Percentiles rank a stretch among this genome's conserved stretches.
phyloP scores from a whole-genome alignment of 1,284 basidiomycete species.

The Retiboletus flavoniger region DNA sequence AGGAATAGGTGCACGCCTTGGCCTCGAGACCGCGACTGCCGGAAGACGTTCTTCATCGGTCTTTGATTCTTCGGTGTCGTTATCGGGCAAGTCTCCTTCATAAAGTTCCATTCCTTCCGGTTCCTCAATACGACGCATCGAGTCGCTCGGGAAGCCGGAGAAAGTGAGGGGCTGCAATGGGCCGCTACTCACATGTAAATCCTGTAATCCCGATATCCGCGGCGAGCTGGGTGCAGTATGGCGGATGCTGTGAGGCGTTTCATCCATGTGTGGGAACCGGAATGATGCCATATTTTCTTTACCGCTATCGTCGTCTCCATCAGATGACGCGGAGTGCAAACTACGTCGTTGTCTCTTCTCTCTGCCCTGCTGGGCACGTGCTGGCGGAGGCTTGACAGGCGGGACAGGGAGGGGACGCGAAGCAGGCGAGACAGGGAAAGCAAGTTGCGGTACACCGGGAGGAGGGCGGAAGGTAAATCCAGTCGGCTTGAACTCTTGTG shows the following conservation, averaged over 20 bases:
- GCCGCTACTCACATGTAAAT: slow-evolving; percentile 36
- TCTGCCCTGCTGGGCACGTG: slow-evolving; percentile 56
- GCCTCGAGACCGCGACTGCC: slow-evolving; percentile 40
- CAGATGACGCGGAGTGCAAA: slow-evolving; percentile 39
- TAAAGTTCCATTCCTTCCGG: slow-evolving; percentile 16
- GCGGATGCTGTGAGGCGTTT: slow-evolving; percentile 50
- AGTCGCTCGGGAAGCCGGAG: slow-evolving; percentile 46
- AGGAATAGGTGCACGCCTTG: slow-evolving; percentile 73
- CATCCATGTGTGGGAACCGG: slow-evolving; percentile 61
- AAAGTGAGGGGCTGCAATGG: slow-evolving; percentile 64
- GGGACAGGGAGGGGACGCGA: slow-evolving; percentile 38
- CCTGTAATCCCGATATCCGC: slow-evolving; percentile 22
- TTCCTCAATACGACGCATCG: slow-evolving; percentile 25
- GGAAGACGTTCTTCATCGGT: slow-evolving; percentile 35
- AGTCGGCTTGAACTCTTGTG: slow-evolving; percentile 74
- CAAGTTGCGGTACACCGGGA: slow-evolving; percentile 58
- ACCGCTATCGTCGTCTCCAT: slow-evolving; percentile 47
- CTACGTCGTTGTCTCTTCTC: slow-evolving; percentile 71
- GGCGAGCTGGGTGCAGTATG: slow-evolving; percentile 47
- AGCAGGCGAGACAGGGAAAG: slow-evolving; percentile 35
- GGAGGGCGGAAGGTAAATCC: slow-evolving; percentile 73
- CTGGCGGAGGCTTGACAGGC: slow-evolving; percentile 27
- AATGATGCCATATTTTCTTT: slow-evolving; percentile 64
- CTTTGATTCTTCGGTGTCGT: slow-evolving; percentile 23
- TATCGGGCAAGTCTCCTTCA: slow-evolving; percentile 16